Evolutionary conservation across 805 yeast genomes (phyloP).

Genomic region (Kodamaea hsintzibuensis): DNA sequence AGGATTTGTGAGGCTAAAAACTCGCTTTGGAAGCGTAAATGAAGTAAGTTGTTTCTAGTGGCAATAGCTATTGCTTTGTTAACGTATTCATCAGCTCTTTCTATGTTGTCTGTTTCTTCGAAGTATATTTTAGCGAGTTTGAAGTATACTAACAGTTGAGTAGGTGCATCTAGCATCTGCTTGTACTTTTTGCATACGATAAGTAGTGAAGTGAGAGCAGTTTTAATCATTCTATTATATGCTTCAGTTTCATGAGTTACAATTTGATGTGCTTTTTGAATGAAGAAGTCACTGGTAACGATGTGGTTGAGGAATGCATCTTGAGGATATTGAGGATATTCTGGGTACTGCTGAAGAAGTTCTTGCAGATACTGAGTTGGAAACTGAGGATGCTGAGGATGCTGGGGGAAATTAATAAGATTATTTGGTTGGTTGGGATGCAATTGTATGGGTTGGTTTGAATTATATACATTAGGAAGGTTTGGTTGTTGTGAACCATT

Average conservation of each 20-base stretch:
- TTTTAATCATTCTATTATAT: slow-evolving; percentile 32
- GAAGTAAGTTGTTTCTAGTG: slow-evolving; percentile 25
- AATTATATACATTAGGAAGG: too few species aligned
- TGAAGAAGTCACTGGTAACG: slow-evolving; percentile 19
- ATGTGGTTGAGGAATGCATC: slow-evolving; percentile 7
- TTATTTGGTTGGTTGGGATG: too few species aligned
- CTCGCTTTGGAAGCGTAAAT: slow-evolving; percentile 31
- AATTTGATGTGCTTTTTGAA: slow-evolving; percentile 22
- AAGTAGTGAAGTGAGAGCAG: slow-evolving; percentile 38
- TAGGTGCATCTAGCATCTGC: slow-evolving; percentile 25
- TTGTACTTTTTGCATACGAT: slow-evolving; percentile 29
- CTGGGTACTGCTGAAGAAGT: not conserved
- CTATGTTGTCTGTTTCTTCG: slow-evolving; percentile 42
- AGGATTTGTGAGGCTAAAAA: slow-evolving; percentile 39
- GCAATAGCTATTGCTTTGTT: slow-evolving; percentile 32
- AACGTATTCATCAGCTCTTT: slow-evolving; percentile 42
- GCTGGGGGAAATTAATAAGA: not conserved
- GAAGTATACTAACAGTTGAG: slow-evolving; percentile 34
- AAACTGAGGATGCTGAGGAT: not conserved
- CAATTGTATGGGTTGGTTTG: too few species aligned
- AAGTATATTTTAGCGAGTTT: slow-evolving; percentile 38
- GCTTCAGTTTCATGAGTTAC: not conserved
- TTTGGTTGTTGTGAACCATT: too few species aligned
- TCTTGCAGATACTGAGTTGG: not conserved
- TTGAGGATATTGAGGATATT: not conserved